Evolutionary conservation across 2,329 filamentous ascomycete genomes (phyloP).

Genomic region (Nannizziopsis arthrosporioides): DNA sequence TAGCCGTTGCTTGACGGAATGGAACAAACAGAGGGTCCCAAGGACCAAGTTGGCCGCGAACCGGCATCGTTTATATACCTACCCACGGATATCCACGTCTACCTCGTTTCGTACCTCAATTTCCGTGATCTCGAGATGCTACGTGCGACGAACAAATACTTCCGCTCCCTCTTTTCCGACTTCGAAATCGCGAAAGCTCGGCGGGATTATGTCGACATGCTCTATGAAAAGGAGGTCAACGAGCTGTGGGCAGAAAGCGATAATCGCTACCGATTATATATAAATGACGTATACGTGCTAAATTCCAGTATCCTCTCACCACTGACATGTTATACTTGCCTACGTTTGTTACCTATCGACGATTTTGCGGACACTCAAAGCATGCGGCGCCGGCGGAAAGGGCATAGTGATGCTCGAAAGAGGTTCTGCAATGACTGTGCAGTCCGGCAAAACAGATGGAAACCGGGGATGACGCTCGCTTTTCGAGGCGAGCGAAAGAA

Average conservation of each 20-base stretch:
- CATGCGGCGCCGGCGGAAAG: constrained; percentile 14
- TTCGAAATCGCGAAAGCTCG: constrained; percentile 8
- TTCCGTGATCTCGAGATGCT: constrained; percentile 13
- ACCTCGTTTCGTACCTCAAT: constrained; percentile 10
- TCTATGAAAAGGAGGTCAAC: constrained; percentile 7
- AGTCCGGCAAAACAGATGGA: constrained; percentile 14
- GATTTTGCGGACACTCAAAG: constrained; percentile 15
- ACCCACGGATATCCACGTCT: constrained; percentile 14
- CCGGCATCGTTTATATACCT: constrained; percentile 8
- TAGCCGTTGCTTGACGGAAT: not conserved
- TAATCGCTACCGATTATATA: not conserved
- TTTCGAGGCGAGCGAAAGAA: constrained; percentile 1
- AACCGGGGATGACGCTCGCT: constrained; percentile 12
- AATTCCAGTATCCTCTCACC: constrained; percentile 1
- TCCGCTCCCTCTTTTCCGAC: constrained; percentile 12
- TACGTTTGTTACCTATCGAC: constrained; percentile 11
- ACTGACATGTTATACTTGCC: constrained; percentile 17
- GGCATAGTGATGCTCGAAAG: constrained; percentile 14
- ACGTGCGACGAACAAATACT: constrained; percentile 13
- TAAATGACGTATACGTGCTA: not conserved
- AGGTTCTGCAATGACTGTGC: constrained; percentile 18
- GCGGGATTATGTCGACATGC: constrained; percentile 4
- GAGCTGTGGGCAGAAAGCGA: not conserved
- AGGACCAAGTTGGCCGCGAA: not conserved
- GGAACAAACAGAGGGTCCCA: not conserved